Base-by-base conservation (phyloP, 345 rosid genomes). In the Heritiera littoralis region DNA sequence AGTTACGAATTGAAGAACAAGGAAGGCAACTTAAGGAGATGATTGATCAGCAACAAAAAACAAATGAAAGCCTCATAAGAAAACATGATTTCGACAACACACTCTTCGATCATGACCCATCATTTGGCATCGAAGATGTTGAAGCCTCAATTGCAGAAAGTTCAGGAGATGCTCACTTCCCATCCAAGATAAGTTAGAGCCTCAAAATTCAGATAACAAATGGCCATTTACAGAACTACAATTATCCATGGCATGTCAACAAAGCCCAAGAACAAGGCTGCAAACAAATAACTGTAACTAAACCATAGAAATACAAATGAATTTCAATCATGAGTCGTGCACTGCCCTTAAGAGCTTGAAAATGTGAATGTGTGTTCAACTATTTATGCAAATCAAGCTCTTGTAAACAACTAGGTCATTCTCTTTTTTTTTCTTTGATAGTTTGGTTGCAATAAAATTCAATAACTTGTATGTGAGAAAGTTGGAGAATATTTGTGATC, bases 1-100 rank as follows among this genome's bases (percentile, higher is more conserved):
- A 96, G 68, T 17, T 94, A 81, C 75, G 84, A 54, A 96, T 94
- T 54, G 99, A 96, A 87, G 98, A 91, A 76, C 99, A 96, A 83
- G 95, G 97, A 48, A 88, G 76, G 84, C 90, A 92, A 20, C 90
- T 96, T 18, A 89, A 87, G 86, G 86, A 78, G 85, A 89, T 96
- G 97, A 89, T 96, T 74, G 97, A 92, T 65, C 90, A 90, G 77
- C 99, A 94, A 75, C 93, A 88, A 66, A 88, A 86, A 79, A 82
- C 86, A 45, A 89, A 75, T 23, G 84, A 85, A 54, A 78, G 81
- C 77, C 84, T 80, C 54, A 48, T 81, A 56, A 85, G 82, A 77
- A 79, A 67, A 56, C 87, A 88, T 20, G 80, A 78, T 43, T 20
- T 40, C 35, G 87, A 83, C 46, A 79, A 15, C 28, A 75, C 48